Evolutionary conservation across 169 alveolate species (phyloP).

Genomic region (Blepharisma undulans): DNA sequence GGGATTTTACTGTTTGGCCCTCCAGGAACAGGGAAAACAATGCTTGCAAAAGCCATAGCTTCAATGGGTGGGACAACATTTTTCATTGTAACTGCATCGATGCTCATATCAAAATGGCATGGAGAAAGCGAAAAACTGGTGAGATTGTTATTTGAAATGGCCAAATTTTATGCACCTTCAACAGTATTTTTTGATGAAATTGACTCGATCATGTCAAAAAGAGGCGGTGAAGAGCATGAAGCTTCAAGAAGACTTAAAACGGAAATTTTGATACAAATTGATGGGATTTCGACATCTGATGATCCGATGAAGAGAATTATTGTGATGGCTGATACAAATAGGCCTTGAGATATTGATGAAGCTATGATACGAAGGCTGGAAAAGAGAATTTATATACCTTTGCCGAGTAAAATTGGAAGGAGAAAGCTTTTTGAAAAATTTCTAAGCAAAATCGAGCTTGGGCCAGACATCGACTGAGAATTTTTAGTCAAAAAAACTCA

Average conservation of each 20-base stretch:
- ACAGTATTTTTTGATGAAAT: conserved; percentile 89
- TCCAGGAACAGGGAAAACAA: conserved; percentile 91
- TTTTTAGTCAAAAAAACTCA: conserved; percentile 76
- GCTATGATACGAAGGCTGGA: conserved; percentile 93
- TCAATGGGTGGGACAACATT: conserved; percentile 42
- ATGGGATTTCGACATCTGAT: conserved; percentile 74
- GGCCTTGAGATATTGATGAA: conserved; percentile 94
- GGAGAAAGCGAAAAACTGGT: conserved; percentile 89
- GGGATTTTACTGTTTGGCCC: conserved; percentile 90
- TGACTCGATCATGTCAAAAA: conserved; percentile 77
- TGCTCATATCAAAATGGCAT: conserved; percentile 41
- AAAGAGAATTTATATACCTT: conserved; percentile 88
- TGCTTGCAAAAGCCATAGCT: conserved; percentile 90
- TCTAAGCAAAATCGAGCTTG: conserved; percentile 53
- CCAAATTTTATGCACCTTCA: conserved; percentile 89
- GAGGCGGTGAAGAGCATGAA: conserved; percentile 88
- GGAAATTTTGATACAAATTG: conserved; percentile 92
- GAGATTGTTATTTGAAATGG: conserved; percentile 89
- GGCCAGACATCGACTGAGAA: conserved; percentile 73
- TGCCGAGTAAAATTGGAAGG: conserved; percentile 87
- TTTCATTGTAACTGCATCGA: conserved; percentile 2
- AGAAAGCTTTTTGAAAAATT: conserved; percentile 57
- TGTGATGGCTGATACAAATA: conserved; percentile 88
- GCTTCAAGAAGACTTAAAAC: conserved; percentile 89
- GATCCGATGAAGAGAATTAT: conserved; percentile 79